phyloP scores from a whole-genome alignment of 306 rosid genomes.

The Cicer yamashitae region DNA sequence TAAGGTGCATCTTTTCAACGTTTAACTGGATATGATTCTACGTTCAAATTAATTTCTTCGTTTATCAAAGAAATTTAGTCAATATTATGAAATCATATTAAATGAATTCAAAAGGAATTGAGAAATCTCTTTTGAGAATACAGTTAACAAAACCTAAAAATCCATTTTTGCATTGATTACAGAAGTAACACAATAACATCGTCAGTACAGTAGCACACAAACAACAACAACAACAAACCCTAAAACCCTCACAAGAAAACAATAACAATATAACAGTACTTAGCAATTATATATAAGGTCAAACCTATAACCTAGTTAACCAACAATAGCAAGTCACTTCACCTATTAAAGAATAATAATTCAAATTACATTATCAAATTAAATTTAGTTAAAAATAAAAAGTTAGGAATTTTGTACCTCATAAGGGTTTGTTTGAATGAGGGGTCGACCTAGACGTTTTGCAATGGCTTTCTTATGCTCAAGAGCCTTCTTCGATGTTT shows the following conservation, averaged over 20 bases:
- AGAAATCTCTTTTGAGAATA: background rate
- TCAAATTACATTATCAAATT: background rate
- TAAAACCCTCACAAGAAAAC: background rate
- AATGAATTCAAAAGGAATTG: background rate
- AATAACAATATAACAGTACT: background rate
- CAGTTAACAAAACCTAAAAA: background rate
- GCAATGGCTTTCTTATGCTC: constrained; percentile 92
- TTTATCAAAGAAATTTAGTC: background rate
- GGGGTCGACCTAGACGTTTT: constrained; percentile 96
- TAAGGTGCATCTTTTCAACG: background rate
- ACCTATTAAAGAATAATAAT: background rate
- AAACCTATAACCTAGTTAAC: background rate
- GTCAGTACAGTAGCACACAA: background rate
- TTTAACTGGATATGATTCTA: constrained; percentile 16
- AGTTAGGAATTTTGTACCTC: constrained; percentile 55
- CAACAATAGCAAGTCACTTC: background rate
- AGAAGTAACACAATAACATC: background rate
- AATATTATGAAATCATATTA: background rate
- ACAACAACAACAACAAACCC: background rate
- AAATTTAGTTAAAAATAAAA: background rate
- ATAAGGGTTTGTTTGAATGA: constrained; percentile 82
- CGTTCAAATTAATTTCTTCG: background rate
- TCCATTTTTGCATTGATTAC: background rate
- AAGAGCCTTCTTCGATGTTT: constrained; percentile 82
- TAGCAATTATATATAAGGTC: background rate